phyloP scores from a whole-genome alignment of 768 basidiomycete genomes.

The Sporobolomyces roseus region DNA sequence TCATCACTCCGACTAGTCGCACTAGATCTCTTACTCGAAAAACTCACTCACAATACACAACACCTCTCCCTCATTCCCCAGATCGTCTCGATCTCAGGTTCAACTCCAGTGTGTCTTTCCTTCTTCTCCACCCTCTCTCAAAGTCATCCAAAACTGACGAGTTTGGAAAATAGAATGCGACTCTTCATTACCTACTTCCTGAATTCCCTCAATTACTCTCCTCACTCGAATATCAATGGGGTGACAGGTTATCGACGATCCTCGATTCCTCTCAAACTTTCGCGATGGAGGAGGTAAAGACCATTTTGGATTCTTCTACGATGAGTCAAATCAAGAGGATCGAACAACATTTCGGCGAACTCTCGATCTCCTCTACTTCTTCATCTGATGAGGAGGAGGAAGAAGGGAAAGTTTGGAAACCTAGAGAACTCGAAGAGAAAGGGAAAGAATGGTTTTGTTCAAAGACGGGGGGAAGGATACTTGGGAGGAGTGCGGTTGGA shows the following conservation, averaged over 20 bases:
- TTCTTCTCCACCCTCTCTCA: not conserved
- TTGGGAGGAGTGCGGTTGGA: not conserved
- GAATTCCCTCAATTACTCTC: constrained; percentile 5
- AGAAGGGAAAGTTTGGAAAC: not conserved
- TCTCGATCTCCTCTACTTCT: not conserved
- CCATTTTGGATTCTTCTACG: not conserved
- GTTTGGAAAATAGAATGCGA: too few species aligned
- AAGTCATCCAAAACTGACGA: too few species aligned
- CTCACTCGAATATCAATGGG: not conserved
- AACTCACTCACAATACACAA: constrained; percentile 16
- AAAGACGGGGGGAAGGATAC: not conserved
- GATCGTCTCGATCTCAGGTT: constrained; percentile 3
- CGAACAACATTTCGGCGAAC: constrained; percentile 8
- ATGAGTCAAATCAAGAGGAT: constrained; percentile 2
- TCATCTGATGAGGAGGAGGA: not conserved
- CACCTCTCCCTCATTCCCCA: constrained; percentile 6
- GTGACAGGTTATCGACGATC: not conserved
- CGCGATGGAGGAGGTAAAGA: not conserved
- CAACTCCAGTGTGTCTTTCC: constrained; percentile 8
- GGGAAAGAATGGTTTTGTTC: not conserved
- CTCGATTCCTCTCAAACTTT: constrained; percentile 5
- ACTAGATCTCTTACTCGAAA: constrained; percentile 30
- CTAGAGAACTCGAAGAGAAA: not conserved
- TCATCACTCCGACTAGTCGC: constrained; percentile 16
- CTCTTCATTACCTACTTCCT: constrained; percentile 17